Base-by-base conservation (phyloP, 2,329 filamentous ascomycete genomes). In the Metarhizium humberi region DNA sequence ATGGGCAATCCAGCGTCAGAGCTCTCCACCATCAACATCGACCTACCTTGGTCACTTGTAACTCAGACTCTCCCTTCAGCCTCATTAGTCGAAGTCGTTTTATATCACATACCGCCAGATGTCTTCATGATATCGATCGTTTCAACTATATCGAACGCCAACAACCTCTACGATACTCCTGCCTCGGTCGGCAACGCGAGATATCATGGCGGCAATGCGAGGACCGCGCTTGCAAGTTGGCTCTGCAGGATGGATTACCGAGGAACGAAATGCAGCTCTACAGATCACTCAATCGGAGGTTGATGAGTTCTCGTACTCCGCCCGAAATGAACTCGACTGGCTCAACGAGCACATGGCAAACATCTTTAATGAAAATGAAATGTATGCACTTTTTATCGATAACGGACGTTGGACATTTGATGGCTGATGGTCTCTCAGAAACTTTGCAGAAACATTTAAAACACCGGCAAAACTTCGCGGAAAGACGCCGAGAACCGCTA, bases 261-360 rank as follows among this genome's bases (percentile, higher is more conserved):
- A 90, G 61, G 94, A 99, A 76, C 83, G 92, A 63, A 80, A 86
- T 47, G 88, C 92, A 65, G 86, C 90, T 14, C 75, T 84, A 54
- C 81, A 88, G 61, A 85, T 96, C 59, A 81, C 88, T 16, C 79
- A 87, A 50, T 82, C 90, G 55, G 94, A 97, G 70, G 81, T 89
- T 54, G 92, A 97, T 62, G 95, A 99, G 73, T 95, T 97, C 67
- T 84, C 88, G 47, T 97, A 89, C 73, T 90, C 91, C 34, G 92
- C 90, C 59, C 84, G 89, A 56, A 95, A 97, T 72, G 94, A 99
- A 70, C 77, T 97, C 66, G 92, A 97, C 69, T 99, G 94, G 94
- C 78, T 99, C 64, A 97, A 99, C 67, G 94, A 97, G 74, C 94
- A 99, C 71, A 96, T 99, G 92, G 84, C 84, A 51, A 90, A 95